Evolutionary conservation across 345 rosid genomes (phyloP), one percentile per base, ranked within the genome.

Genomic region (Aquilaria malaccensis): DNA sequence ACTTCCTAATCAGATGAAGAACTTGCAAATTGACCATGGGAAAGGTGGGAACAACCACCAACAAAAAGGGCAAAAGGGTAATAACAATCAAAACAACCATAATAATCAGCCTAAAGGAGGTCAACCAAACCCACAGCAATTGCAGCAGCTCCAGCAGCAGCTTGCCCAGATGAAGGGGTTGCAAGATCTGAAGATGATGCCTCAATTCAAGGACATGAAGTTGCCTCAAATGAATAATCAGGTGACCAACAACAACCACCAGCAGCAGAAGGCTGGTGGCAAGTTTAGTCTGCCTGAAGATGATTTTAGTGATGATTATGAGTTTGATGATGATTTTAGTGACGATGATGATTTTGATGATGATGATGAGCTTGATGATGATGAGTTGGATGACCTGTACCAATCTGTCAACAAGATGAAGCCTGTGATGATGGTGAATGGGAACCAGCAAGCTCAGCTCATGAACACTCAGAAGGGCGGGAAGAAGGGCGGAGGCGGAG

Each of bases 1-100:
- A 15, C 51, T 86, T 60, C 72, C 79, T 41, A 82, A 79, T 65
- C 93, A 89, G 74, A 47, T 82, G 59, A 92, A 87, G 78, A 85
- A 76, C 85, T 74, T 89, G 83, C 93, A 87, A 55, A 76, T 87
- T 49, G 88, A 81, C 67, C 70, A 70, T 66, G 87, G 81, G 51
- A 85, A 81, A 64, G 84, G 81, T 61, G 83, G 83, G 2, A 77
- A 74, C 56, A 78, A 72, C 67, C 82, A 72, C 56, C 68, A 67
- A 68, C 77, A 52, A 11, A 53, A 78, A 29, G 58, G 37, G 29
- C 61, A 55, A 15, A 64, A 87, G 68, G 78, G 69, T 50, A 87
- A 72, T 22, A 84, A 84, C 30, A 77, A 77, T 50, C 75, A 68
- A 63, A 69, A 66, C 59, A 71, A 37, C 43, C 61, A 56, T 73